phyloP scores from a whole-genome alignment of 2,329 filamentous ascomycete species.

The Grosmannia clavigera region DNA sequence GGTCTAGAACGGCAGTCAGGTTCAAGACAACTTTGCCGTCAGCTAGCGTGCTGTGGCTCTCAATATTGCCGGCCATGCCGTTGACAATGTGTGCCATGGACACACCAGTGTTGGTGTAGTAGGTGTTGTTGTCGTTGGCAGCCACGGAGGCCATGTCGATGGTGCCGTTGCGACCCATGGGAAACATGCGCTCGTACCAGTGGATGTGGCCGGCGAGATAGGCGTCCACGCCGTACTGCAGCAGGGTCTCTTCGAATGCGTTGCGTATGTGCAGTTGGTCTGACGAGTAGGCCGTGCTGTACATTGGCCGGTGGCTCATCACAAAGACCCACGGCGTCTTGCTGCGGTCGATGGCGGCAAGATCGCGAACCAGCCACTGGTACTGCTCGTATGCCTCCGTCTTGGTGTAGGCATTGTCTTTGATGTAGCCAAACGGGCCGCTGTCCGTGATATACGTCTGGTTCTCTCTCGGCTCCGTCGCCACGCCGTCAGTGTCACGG shows the following conservation, averaged over 20 bases:
- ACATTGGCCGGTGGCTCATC: slow-evolving; percentile 14
- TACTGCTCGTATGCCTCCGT: slow-evolving; percentile 32
- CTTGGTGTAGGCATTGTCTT: slow-evolving; percentile 23
- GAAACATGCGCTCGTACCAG: slow-evolving; percentile 14
- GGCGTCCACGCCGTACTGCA: slow-evolving; percentile 31
- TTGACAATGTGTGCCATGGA: slow-evolving; percentile 29
- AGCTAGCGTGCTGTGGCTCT: slow-evolving; percentile 17
- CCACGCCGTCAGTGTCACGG: slow-evolving; percentile 27
- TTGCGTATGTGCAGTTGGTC: slow-evolving; percentile 30
- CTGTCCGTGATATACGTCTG: slow-evolving; percentile 34
- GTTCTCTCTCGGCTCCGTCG: slow-evolving; percentile 24
- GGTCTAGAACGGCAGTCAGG: slow-evolving; percentile 32
- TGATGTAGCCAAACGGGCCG: slow-evolving; percentile 34
- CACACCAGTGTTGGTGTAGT: slow-evolving; percentile 25
- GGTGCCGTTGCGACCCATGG: slow-evolving; percentile 10
- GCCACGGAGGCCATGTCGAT: slow-evolving; percentile 7
- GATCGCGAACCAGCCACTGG: slow-evolving; percentile 14
- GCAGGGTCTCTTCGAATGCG: slow-evolving; percentile 31
- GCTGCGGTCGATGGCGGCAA: slow-evolving; percentile 12
- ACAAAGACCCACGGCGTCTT: slow-evolving; percentile 15
- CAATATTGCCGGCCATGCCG: slow-evolving; percentile 10
- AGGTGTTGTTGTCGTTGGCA: slow-evolving; percentile 5
- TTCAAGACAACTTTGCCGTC: slow-evolving; percentile 20
- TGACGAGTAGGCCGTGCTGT: slow-evolving; percentile 18
- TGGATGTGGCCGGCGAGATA: slow-evolving; percentile 24